Conservation (phyloP, 1,284 basidiomycete genomes). For the Ceratobasidium sp. region DNA sequence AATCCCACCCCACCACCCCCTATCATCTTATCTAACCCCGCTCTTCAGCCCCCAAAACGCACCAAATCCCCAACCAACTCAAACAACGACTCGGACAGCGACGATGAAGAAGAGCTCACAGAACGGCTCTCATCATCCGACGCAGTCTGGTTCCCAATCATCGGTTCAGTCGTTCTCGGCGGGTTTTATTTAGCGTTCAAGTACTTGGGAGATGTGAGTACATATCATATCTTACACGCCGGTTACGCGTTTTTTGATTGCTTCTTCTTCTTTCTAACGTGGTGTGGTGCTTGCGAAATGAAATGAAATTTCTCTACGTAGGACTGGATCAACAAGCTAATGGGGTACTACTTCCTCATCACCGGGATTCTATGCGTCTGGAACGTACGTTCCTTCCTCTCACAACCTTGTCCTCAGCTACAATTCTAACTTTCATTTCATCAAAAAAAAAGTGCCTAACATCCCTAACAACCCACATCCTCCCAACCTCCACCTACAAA, state of each 20-base stretch:
- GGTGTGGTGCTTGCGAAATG: too few species aligned
- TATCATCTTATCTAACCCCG: neutral
- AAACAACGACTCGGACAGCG: constrained; percentile 60
- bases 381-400: constrained; percentile 71
- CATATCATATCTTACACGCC: constrained; percentile 25
- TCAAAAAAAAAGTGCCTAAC: constrained; percentile 16
- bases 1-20: constrained; percentile 30
- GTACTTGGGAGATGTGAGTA: constrained; percentile 72
- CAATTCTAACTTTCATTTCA: neutral
- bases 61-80: constrained; percentile 46
- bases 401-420: neutral
- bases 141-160: constrained; percentile 82
- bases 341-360: constrained; percentile 77
- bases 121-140: constrained; percentile 75
- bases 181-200: constrained; percentile 78
- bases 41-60: constrained; percentile 50
- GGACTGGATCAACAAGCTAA: constrained; percentile 55
- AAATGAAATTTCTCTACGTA: constrained; percentile 49
- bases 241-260: constrained; percentile 47
- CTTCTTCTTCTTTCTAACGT: too few species aligned
- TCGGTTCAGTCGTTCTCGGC: constrained; percentile 75
- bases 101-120: constrained; percentile 64
- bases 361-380: constrained; percentile 76
- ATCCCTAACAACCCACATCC: neutral
- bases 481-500: too few species aligned